Base-by-base conservation (phyloP, 345 rosid genomes). In the Acer negundo region DNA sequence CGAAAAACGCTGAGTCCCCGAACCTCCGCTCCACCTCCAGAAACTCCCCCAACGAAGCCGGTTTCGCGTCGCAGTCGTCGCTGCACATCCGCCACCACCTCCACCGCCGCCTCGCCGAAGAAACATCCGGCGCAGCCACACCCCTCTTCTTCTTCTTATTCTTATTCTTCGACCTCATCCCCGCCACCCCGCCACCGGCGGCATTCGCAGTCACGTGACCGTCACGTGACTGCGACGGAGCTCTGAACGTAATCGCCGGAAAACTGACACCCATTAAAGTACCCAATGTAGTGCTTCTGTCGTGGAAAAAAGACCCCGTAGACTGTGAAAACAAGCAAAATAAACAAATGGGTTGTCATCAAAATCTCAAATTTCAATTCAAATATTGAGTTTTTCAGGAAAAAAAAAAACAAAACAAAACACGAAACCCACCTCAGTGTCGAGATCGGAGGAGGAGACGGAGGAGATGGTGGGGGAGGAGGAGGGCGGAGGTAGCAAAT, bases 241-340 rank as follows among this genome's bases (percentile, higher is more conserved):
- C 89, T 73, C 94, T 75, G 77, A 94, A 87, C 13, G 93, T 78
- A 72, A 90, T 78, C 56, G 97, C 87, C 6, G 97, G 88, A 83
- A 89, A 93, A 61, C 84, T 93, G 10, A 92, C 92, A 2, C 98
- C 98, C 98, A 95, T 95, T 49, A 95, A 86, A 28, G 98, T 93
- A 1, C 98, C 98, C 7, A 95, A 81, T 16, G 97, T 89, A 51
- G 94, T 93, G 97, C 98, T 95, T 85, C 98, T 85, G 64, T 95
- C 98, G 70, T 92, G 98, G 83, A 95, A 95, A 89, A 95, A 95
- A 1, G 98, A 93, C 3, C 97, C 98, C 63, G 98, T 95, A 4
- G 98, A 95, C 98, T 93, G 81, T 24, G 12, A 38, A 19, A 67
- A 59, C 20, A 67, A 67, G 20, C 2, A 40, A 53, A 78, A 62